Conservation (phyloP, 1,284 basidiomycete genomes). For the Apiotrichum gracile region DNA sequence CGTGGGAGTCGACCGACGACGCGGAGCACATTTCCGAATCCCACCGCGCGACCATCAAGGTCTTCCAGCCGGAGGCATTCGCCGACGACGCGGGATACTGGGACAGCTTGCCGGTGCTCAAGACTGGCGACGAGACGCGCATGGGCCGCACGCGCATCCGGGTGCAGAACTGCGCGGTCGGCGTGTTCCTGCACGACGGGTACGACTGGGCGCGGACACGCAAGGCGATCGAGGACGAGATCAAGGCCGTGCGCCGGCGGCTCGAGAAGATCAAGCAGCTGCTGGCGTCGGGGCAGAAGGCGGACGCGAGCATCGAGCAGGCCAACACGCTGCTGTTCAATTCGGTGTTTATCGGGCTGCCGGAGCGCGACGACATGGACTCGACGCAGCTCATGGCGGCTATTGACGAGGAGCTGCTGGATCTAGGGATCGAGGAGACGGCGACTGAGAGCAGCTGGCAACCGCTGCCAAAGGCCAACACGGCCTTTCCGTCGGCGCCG, state of each 20-base stretch:
- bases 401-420: conserved; percentile 77
- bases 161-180: conserved; percentile 59
- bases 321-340: conserved; percentile 70
- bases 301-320: conserved; percentile 72
- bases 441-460: conserved; percentile 79
- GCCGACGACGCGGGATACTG: conserved; percentile 66
- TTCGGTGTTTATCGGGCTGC: conserved; percentile 80
- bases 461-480: conserved; percentile 52
- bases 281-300: conserved; percentile 82
- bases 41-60: conserved; percentile 82
- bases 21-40: conserved; percentile 80
- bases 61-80: conserved; percentile 58
- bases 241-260: conserved; percentile 76
- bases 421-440: conserved; percentile 62
- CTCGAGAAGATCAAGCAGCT: conserved; percentile 89
- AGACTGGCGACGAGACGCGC: conserved; percentile 42
- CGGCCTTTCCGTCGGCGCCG: conserved; percentile 18
- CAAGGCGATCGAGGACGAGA: conserved; percentile 77
- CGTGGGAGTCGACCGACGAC: conserved; percentile 36
- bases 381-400: conserved; percentile 72
- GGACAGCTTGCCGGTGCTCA: conserved; percentile 52
- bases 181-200: conserved; percentile 75
- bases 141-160: conserved; percentile 47
- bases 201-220: conserved; percentile 90
- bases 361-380: conserved; percentile 64